phyloP scores from a whole-genome alignment of 2,329 filamentous ascomycete species.

The Botrytis elliptica region DNA sequence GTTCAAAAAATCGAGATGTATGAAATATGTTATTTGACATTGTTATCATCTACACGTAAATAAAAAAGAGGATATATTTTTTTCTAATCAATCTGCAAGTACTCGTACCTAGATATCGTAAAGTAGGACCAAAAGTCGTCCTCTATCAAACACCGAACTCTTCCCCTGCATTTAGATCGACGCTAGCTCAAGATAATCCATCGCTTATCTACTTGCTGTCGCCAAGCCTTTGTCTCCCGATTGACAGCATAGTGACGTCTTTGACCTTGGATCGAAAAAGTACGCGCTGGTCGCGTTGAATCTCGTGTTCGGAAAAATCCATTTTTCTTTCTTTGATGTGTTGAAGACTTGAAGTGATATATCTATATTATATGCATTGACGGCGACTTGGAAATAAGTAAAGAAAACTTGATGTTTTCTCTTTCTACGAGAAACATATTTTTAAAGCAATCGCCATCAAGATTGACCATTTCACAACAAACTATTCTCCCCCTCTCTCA shows the following conservation, averaged over 20 bases:
- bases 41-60: too few species aligned
- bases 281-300: neutral
- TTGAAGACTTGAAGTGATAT: neutral
- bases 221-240: neutral
- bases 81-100: neutral
- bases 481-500: neutral
- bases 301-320: neutral
- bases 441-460: neutral
- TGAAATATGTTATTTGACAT: too few species aligned
- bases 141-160: neutral
- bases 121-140: neutral
- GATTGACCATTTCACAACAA: neutral
- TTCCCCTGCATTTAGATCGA: neutral
- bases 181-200: neutral
- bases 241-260: slow-evolving; percentile 3
- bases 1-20: too few species aligned
- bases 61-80: neutral
- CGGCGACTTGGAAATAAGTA: neutral
- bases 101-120: neutral
- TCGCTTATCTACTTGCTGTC: neutral
- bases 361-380: neutral
- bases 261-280: slow-evolving; percentile 5
- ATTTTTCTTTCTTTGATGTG: neutral
- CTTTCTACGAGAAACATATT: neutral
- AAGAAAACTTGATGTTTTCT: neutral